Percentiles rank a stretch among this genome's conserved stretches.
Conservation (phyloP, 805 yeast species). For the Starmerella floris region DNA sequence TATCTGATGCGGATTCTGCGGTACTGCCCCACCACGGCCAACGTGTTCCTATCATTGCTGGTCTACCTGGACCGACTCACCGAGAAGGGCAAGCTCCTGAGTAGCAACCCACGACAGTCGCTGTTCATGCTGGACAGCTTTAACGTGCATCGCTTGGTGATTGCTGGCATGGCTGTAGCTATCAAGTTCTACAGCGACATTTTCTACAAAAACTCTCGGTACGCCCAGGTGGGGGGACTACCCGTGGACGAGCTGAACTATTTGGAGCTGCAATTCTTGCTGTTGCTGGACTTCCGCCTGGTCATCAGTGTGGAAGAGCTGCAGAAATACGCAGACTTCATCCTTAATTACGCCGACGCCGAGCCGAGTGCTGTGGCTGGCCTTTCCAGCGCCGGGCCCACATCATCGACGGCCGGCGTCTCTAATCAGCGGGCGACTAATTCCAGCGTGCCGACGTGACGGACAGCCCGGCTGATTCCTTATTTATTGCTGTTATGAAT, state of each 20-base stretch:
- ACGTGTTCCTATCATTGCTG: constrained; percentile 75
- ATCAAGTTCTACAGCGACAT: constrained; percentile 67
- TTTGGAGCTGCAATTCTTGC: constrained; percentile 75
- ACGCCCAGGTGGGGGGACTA: constrained; percentile 86
- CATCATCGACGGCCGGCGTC: no score
- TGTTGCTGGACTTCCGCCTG: constrained; percentile 71
- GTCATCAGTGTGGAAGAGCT: constrained; percentile 83
- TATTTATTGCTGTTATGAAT: no score
- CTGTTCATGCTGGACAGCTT: constrained; percentile 90
- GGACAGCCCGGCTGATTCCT: no score
- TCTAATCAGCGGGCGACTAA: no score
- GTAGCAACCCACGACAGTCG: constrained; percentile 12
- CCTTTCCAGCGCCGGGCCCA: no score
- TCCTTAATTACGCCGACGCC: constrained; percentile 39
- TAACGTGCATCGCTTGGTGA: constrained; percentile 85
- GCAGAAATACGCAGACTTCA: constrained; percentile 76
- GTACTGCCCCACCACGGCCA: constrained; percentile 97
- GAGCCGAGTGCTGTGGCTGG: no score
- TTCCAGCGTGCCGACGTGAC: no score
- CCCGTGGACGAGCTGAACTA: constrained; percentile 58
- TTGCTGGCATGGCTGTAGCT: constrained; percentile 89
- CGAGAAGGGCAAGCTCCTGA: constrained; percentile 38
- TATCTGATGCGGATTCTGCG: constrained; percentile 81
- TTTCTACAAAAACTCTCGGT: constrained; percentile 84
- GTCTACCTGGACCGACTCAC: constrained; percentile 93